Evolutionary conservation across 305 asterid genomes (phyloP).

Genomic region (Nicotiana rustica): DNA sequence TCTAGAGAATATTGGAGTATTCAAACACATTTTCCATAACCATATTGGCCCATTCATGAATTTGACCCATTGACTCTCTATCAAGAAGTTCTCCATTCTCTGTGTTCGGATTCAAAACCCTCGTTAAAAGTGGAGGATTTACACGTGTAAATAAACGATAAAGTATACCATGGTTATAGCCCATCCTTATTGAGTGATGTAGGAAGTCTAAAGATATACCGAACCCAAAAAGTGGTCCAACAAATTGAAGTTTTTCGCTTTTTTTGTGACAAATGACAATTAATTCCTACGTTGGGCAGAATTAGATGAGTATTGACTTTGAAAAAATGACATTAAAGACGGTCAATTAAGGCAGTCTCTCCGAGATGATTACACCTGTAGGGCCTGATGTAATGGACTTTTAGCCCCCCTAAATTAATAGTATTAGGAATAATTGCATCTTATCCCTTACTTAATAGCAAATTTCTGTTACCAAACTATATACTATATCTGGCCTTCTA

Average conservation of each 20-base stretch:
- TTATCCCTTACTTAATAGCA: not conserved
- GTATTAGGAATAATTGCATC: not conserved
- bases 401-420: not conserved
- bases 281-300: slow-evolving; percentile 33
- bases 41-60: not conserved
- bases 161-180: too few relatives aligned
- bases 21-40: not conserved
- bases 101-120: too few relatives aligned
- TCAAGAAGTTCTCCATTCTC: too few relatives aligned
- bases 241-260: not conserved
- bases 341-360: slow-evolving; percentile 49
- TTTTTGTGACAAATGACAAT: not conserved
- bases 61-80: too few relatives aligned
- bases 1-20: not conserved
- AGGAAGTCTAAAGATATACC: not conserved
- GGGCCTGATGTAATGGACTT: not conserved
- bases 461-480: not conserved
- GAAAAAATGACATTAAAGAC: slow-evolving; percentile 39
- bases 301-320: slow-evolving; percentile 47
- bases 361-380: slow-evolving; percentile 45
- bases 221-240: slow-evolving; percentile 42
- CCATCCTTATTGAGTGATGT: not conserved
- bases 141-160: too few relatives aligned
- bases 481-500: not conserved
- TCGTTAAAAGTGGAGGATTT: too few relatives aligned